Evolutionary conservation across 1,139 yeast genomes (phyloP).

Genomic region (Geotrichum klebahnii): DNA sequence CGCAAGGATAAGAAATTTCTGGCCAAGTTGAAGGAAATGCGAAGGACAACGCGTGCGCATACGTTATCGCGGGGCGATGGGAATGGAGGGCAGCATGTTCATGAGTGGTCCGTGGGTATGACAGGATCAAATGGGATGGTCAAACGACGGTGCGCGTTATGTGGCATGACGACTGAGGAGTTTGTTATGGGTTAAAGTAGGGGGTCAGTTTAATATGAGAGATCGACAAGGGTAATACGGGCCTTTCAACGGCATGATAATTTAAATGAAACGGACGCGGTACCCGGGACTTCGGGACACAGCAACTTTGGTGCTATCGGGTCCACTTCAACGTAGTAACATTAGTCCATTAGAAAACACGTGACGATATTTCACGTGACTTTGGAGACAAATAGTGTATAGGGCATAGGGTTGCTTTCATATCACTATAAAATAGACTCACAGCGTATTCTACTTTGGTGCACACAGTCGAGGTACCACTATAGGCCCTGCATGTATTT

Average conservation of each 20-base stretch:
- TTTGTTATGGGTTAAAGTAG: slow-evolving; percentile 38
- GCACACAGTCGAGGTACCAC: not conserved
- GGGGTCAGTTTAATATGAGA: too few species aligned
- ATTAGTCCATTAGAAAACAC: too few species aligned
- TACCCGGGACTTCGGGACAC: too few species aligned
- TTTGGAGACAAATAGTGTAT: too few species aligned
- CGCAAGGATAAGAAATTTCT: slow-evolving; percentile 78
- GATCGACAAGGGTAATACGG: too few species aligned
- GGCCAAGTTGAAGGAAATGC: slow-evolving; percentile 72
- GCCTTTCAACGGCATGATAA: not conserved
- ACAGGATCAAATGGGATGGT: slow-evolving; percentile 44
- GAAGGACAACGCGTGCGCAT: slow-evolving; percentile 80
- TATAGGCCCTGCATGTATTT: not conserved
- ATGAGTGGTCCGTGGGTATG: slow-evolving; percentile 69
- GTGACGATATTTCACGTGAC: not conserved
- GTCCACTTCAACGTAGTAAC: too few species aligned
- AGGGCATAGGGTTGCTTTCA: too few species aligned
- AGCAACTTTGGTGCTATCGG: too few species aligned
- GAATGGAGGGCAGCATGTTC: slow-evolving; percentile 60
- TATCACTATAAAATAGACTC: not conserved
- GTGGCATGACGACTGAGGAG: slow-evolving; percentile 87
- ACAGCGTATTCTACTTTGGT: not conserved
- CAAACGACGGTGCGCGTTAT: slow-evolving; percentile 64
- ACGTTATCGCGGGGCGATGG: slow-evolving; percentile 24
- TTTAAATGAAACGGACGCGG: too few species aligned